Base-by-base conservation (phyloP, 345 rosid species). In the Microcos paniculata region DNA sequence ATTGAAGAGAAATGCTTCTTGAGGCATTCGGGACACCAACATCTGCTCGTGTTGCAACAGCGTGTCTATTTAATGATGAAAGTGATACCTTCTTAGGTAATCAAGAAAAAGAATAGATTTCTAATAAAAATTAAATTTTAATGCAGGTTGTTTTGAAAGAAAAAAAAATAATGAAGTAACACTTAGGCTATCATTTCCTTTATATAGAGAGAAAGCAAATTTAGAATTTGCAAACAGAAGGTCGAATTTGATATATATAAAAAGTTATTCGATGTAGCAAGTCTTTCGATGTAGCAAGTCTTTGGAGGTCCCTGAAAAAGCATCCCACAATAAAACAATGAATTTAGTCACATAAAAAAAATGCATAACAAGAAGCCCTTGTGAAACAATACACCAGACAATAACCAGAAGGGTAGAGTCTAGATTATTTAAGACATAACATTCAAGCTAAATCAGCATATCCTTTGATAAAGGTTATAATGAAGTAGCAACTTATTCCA, bases 1-100 rank as follows among this genome's bases (percentile, higher is more conserved):
- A 95, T 91, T 57, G 84, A 83, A 75, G 89, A 87, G 81, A 96
- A 96, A 87, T 96, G 96, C 82, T 89, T 96, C 90, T 90, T 91
- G 71, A 93, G 91, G 87, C 98, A 96, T 61, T 79, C 75, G 99
- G 87, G 74, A 79, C 90, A 78, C 98, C 99, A 80, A 93, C 99
- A 83, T 95, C 99, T 77, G 88, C 97, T 89, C 98, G 83, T 69
- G 92, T 95, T 76, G 98, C 99, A 84, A 93, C 97, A 80, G 96
- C 94, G 69, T 93, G 98, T 55, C 99, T 89, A 80, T 95, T 95
- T 71, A 95, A 82, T 69, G 98, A 95, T 75, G 99, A 93, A 72
- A 95, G 87, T 74, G 97, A 93, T 71, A 95, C 97, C 99, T 94
- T 90, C 78, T 81, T 82, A 81, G 24, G 56, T 48, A 80, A 74